Evolutionary conservation across 805 yeast genomes (phyloP).

Genomic region (Yarrowia sp.): DNA sequence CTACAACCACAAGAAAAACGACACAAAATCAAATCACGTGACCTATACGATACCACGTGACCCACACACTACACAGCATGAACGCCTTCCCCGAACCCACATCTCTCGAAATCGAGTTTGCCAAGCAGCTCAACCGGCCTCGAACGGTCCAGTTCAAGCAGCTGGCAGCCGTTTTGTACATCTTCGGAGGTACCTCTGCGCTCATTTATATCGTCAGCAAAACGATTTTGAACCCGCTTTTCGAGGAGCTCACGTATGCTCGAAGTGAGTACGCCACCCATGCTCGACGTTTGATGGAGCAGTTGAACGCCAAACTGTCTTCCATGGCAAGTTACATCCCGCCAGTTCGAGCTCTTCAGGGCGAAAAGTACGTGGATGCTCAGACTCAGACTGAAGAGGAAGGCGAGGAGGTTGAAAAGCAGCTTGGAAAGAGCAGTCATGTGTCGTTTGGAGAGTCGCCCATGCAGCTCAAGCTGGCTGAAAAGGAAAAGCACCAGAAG

Average conservation of each 20-base stretch:
- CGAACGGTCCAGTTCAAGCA: conserved; percentile 32
- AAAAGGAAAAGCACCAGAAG: conserved; percentile 7
- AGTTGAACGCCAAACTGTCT: conserved; percentile 33
- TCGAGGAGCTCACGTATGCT: conserved; percentile 38
- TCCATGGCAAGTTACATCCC: conserved; percentile 33
- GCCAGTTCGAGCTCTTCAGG: conserved; percentile 26
- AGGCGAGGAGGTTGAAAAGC: neutral
- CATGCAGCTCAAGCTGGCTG: conserved; percentile 15
- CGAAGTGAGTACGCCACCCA: conserved; percentile 37
- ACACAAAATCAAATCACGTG: neutral
- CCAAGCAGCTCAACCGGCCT: conserved; percentile 28
- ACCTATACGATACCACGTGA: neutral
- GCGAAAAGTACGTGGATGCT: conserved; percentile 33
- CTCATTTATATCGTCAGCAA: conserved; percentile 36
- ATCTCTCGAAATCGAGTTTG: conserved; percentile 27
- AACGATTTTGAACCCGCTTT: conserved; percentile 38
- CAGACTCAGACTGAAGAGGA: conserved; percentile 34
- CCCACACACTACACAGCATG: neutral
- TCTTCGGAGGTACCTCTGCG: conserved; percentile 39
- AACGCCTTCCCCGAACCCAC: conserved; percentile 37
- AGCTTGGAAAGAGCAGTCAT: neutral
- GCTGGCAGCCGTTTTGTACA: conserved; percentile 37
- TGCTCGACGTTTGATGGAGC: conserved; percentile 33
- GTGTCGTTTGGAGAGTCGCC: conserved; percentile 13
- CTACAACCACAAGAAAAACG: neutral